Base-by-base conservation (phyloP, 108 stramenopile species). In the Skeletonema potamos region DNA sequence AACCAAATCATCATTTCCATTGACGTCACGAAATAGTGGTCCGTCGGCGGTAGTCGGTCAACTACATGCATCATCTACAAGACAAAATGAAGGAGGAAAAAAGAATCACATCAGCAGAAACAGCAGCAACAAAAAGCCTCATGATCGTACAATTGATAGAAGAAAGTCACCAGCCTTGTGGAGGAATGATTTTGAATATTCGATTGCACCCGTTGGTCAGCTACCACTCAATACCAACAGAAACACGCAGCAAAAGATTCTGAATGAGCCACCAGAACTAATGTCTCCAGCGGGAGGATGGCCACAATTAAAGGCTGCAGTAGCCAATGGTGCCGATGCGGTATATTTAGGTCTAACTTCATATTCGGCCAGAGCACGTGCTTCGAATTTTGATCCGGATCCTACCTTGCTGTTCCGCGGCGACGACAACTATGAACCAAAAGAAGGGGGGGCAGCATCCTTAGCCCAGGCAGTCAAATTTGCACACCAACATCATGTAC, bases 211-310 rank as follows among this genome's bases (percentile, higher is more conserved):
- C 11, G 72, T 63, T 64, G 71, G 46, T 11, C 29, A 32, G 30
- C 56, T 26, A 27, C 20, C 10, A 22, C 2, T 15, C 15, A 3
- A 13, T 20, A 3, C 28, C 68, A 34, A 44, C 64, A 7, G 28
- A 29, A 48, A 58, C 37, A 32, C 6, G 12, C 41, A 56, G 28
- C 44, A 37, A 17, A 48, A 22, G 26, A 62, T 65, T 4, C 9
- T 63, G 30, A 37, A 26, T 11, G 30, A 34, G 1, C 87, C 87
- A 30, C 91, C 91, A 2, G 86, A 89, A 62, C 73, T 92, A 36
- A 89, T 92, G 88, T 77, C 88, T 17, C 91, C 91, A 9, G 87
- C 81, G 4, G 91, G 91, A 43, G 91, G 91, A 26, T 89, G 77
- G 75, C 82, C 87, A 0, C 88, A 92, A 69, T 73, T 92, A 9